Conservation (phyloP, 2,329 filamentous ascomycete genomes). For the Emergomyces orientalis region DNA sequence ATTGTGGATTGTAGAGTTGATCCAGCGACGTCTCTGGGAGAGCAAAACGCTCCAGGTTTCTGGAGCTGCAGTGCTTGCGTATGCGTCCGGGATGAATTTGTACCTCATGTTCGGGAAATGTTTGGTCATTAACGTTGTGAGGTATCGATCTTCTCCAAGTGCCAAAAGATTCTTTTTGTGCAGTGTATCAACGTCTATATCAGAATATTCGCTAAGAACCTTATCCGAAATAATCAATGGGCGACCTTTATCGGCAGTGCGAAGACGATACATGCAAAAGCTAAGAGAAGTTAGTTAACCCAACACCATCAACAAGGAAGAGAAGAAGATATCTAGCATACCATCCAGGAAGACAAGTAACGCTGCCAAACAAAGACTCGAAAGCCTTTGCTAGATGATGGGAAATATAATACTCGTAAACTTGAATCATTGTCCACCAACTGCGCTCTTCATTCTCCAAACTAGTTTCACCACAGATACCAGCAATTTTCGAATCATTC, state of each 20-base stretch:
- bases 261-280: slow-evolving; percentile 97
- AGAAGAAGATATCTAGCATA: slow-evolving; percentile 44
- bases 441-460: slow-evolving; percentile 89
- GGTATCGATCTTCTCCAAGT: slow-evolving; percentile 90
- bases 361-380: slow-evolving; percentile 92
- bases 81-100: slow-evolving; percentile 91
- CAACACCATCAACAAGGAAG: not conserved
- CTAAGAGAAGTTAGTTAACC: slow-evolving; percentile 45
- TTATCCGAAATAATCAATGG: slow-evolving; percentile 87
- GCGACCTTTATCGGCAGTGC: slow-evolving; percentile 87
- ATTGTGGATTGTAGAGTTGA: slow-evolving; percentile 98
- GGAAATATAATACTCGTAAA: slow-evolving; percentile 99
- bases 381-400: slow-evolving; percentile 96
- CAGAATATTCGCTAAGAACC: slow-evolving; percentile 78
- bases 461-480: slow-evolving; percentile 94
- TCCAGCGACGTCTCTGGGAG: slow-evolving; percentile 98
- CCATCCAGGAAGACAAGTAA: slow-evolving; percentile 98
- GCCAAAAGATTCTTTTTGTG: slow-evolving; percentile 91
- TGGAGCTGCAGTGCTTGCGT: slow-evolving; percentile 85
- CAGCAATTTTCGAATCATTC: slow-evolving; percentile 90
- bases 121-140: slow-evolving; percentile 97
- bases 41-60: slow-evolving; percentile 89
- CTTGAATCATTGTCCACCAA: slow-evolving; percentile 99
- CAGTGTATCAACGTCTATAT: slow-evolving; percentile 83
- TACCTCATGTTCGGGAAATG: slow-evolving; percentile 92